Conservation (phyloP, 2,329 filamentous ascomycete genomes). For the Alternaria viburni region DNA sequence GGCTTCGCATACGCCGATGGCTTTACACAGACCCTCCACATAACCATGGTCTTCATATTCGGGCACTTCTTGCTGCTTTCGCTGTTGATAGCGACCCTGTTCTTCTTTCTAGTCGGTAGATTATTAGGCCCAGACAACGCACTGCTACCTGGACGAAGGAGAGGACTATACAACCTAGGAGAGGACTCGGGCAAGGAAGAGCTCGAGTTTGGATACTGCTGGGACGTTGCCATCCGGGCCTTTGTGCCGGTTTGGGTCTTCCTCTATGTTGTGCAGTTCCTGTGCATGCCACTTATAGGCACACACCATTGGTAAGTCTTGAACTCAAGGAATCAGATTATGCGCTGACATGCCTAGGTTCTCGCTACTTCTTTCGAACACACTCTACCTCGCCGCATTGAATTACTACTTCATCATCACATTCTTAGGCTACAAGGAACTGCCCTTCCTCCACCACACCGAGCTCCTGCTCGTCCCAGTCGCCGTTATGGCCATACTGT, state of each 20-base stretch:
- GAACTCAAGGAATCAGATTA: background rate
- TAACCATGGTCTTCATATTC: slow-evolving; percentile 58
- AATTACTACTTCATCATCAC: slow-evolving; percentile 72
- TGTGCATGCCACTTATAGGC: slow-evolving; percentile 67
- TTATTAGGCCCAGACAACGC: slow-evolving; percentile 65
- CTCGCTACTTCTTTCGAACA: slow-evolving; percentile 67
- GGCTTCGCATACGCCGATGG: slow-evolving; percentile 61
- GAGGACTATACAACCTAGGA: slow-evolving; percentile 64
- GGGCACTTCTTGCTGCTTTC: slow-evolving; percentile 68
- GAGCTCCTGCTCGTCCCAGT: slow-evolving; percentile 69
- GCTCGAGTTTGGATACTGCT: slow-evolving; percentile 74
- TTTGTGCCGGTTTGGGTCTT: slow-evolving; percentile 73
- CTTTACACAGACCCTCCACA: slow-evolving; percentile 51
- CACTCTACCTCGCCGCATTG: slow-evolving; percentile 69
- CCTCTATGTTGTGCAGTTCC: slow-evolving; percentile 70
- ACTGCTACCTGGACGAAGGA: slow-evolving; percentile 58
- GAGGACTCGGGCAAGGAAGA: slow-evolving; percentile 58
- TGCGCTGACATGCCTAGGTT: slow-evolving; percentile 45
- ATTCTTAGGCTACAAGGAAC: slow-evolving; percentile 72
- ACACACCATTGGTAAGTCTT: slow-evolving; percentile 57
- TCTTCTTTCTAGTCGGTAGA: slow-evolving; percentile 68
- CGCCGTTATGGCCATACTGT: slow-evolving; percentile 64
- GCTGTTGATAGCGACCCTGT: slow-evolving; percentile 65
- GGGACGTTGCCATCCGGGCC: slow-evolving; percentile 71
- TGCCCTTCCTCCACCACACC: slow-evolving; percentile 71